phyloP scores from a whole-genome alignment of 2,329 filamentous ascomycete genomes.

The Colletotrichum gigasporum region DNA sequence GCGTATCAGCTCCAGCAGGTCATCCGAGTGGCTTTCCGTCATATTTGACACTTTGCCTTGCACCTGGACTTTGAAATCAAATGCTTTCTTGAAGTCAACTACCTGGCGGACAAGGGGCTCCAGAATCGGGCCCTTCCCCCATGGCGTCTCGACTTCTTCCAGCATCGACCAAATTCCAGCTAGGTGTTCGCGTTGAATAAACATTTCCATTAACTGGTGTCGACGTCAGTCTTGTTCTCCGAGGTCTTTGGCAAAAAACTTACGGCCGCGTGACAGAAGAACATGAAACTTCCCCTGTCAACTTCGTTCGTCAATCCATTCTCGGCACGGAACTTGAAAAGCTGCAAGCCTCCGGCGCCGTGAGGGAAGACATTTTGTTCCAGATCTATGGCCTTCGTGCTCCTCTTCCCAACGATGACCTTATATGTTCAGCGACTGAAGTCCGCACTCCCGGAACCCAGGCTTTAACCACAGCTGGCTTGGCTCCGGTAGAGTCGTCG shows the following conservation, averaged over 20 bases:
- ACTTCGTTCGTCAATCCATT: slow-evolving; percentile 13
- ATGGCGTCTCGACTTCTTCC: slow-evolving; percentile 4
- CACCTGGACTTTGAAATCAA: background rate
- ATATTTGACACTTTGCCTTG: background rate
- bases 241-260: background rate
- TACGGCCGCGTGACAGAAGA: slow-evolving; percentile 23
- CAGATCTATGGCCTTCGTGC: slow-evolving; percentile 4
- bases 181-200: slow-evolving; percentile 15
- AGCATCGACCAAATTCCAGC: slow-evolving; percentile 13
- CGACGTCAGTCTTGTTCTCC: background rate
- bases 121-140: background rate
- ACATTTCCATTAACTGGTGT: slow-evolving; percentile 16
- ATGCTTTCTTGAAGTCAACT: slow-evolving; percentile 8
- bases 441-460: too few species aligned
- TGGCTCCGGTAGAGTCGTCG: too few species aligned
- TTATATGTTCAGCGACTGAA: background rate
- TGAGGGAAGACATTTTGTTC: slow-evolving; percentile 12
- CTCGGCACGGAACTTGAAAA: slow-evolving; percentile 20
- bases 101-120: slow-evolving; percentile 13
- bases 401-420: slow-evolving; percentile 13
- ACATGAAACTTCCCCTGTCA: slow-evolving; percentile 14
- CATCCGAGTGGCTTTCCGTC: background rate
- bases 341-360: slow-evolving; percentile 10
- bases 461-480: background rate
- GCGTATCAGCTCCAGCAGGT: background rate